Evolutionary conservation across 2,329 filamentous ascomycete species (phyloP), one percentile per base, ranked within the genome.

Genomic region (Monascus ruber): DNA sequence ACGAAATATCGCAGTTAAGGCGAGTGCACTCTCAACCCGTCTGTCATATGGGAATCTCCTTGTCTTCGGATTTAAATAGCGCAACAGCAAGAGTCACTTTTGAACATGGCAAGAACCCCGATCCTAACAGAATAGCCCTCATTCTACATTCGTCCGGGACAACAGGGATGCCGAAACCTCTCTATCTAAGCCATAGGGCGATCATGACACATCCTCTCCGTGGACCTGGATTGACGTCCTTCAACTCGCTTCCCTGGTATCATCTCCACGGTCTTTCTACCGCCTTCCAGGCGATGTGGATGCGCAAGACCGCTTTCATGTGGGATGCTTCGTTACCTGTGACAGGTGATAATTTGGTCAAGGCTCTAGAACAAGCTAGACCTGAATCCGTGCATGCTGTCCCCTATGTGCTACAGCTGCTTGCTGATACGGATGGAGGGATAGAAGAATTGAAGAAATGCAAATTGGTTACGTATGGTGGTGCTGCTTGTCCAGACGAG

Each of bases 101-200:
- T 10, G 28, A 29, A 10, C 6, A 10, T 6, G 6, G 2, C 28
- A 10, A 10, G 6, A 29, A 52, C 47, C 45, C 43, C 44, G 36
- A 45, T 29, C 45, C 64, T 46, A 47, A 55, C 26, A 59, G 59
- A 35, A 46, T 58, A 1, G 60, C 60, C 0, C 45, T 69, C 27
- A 68, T 70, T 26, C 56, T 65, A 32, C 69, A 72, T 44, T 71
- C 69, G 0, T 71, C 68, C 0, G 69, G 69, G 0, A 70, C 68
- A 2, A 71, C 68, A 0, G 67, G 68, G 1, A 58, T 63, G 4
- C 68, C 68, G 0, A 71, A 71, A 41, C 66, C 68, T 3, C 51
- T 71, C 2, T 54, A 61, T 9, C 56, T 69, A 28, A 66, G 64
- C 2, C 66, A 71, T 38, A 53, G 56, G 29, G 58, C 57, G 4